Evolutionary conservation across 768 basidiomycete genomes (phyloP).

Genomic region (Candolleomyces aberdarensis): DNA sequence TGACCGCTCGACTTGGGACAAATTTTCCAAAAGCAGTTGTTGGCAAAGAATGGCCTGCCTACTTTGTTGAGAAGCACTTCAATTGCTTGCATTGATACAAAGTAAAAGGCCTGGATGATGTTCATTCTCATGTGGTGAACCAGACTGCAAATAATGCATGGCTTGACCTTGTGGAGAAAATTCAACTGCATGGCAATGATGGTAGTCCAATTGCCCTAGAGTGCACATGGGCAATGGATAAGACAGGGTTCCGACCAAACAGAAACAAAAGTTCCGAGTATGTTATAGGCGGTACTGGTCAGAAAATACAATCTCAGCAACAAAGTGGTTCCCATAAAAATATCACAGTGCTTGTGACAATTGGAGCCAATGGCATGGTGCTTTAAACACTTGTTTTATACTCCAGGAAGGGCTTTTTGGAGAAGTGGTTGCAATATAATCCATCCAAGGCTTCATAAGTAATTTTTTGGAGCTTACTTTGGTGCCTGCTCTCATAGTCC

Average conservation of each 20-base stretch:
- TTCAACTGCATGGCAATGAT: slow-evolving; percentile 12
- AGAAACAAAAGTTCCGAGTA: slow-evolving; percentile 15
- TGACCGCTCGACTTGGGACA: slow-evolving; percentile 21
- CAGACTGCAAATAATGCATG: slow-evolving; percentile 28
- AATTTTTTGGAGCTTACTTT: slow-evolving; percentile 2
- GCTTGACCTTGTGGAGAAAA: slow-evolving; percentile 28
- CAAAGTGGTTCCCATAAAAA: slow-evolving; percentile 26
- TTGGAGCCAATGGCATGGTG: slow-evolving; percentile 36
- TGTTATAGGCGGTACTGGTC: slow-evolving; percentile 31
- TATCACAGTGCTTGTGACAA: slow-evolving; percentile 33
- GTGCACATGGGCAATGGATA: slow-evolving; percentile 31
- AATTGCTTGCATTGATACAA: slow-evolving; percentile 25
- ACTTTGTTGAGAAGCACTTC: slow-evolving; percentile 26
- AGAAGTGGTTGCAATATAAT: slow-evolving; percentile 38
- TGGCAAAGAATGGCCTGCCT: slow-evolving; percentile 33
- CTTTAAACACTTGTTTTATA: slow-evolving; percentile 36
- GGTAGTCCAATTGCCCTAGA: slow-evolving; percentile 8
- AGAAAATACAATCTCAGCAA: slow-evolving; percentile 26
- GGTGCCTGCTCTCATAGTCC: slow-evolving; percentile 7
- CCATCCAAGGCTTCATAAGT: slow-evolving; percentile 37
- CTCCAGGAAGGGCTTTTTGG: slow-evolving; percentile 33
- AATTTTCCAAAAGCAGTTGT: slow-evolving; percentile 28
- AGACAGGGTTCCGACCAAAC: slow-evolving; percentile 28
- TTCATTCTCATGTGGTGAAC: slow-evolving; percentile 34
- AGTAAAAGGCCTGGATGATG: slow-evolving; percentile 29